Percentiles rank a stretch among this genome's conserved stretches.
Evolutionary conservation across 768 basidiomycete species (phyloP).

Genomic region (Pulveroboletus sp.): DNA sequence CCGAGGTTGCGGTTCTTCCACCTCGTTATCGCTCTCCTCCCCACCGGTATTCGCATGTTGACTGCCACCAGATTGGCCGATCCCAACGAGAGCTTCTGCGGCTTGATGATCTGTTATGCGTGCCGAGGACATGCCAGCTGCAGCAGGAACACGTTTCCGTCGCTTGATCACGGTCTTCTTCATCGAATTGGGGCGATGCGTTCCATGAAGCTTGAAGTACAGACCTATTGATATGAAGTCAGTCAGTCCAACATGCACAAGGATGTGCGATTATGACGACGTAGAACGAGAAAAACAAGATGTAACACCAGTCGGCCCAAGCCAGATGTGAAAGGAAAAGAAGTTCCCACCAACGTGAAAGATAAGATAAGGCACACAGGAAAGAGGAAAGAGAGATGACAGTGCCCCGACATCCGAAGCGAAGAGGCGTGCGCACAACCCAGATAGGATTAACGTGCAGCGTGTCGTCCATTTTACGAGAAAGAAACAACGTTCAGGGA

Average conservation of each 20-base stretch:
- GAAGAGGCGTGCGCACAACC: constrained; percentile 17
- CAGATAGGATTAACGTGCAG: constrained; percentile 22
- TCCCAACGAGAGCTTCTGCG: constrained; percentile 84
- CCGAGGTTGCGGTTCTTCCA: constrained; percentile 49
- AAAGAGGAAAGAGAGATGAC: constrained; percentile 20
- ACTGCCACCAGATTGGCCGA: constrained; percentile 52
- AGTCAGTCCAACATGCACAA: constrained; percentile 11
- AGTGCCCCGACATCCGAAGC: constrained; percentile 15
- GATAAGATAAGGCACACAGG: constrained; percentile 26
- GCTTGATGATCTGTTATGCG: constrained; percentile 83
- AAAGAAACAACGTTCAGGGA: constrained; percentile 6
- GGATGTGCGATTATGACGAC: background rate
- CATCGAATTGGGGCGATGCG: constrained; percentile 96
- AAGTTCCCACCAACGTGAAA: constrained; percentile 4
- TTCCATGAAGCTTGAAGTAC: constrained; percentile 97
- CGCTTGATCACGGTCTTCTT: constrained; percentile 99
- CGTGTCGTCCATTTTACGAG: constrained; percentile 20
- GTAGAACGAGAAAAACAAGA: background rate
- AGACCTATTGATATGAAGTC: constrained; percentile 56
- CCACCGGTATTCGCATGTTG: constrained; percentile 35
- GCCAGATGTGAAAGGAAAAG: constrained; percentile 14
- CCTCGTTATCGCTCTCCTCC: constrained; percentile 41
- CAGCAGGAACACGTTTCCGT: constrained; percentile 94
- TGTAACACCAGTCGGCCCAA: background rate
- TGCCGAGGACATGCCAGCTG: constrained; percentile 44